Evolutionary conservation across 345 rosid genomes (phyloP), one percentile per base, ranked within the genome.

Genomic region (Corchorus capsularis): DNA sequence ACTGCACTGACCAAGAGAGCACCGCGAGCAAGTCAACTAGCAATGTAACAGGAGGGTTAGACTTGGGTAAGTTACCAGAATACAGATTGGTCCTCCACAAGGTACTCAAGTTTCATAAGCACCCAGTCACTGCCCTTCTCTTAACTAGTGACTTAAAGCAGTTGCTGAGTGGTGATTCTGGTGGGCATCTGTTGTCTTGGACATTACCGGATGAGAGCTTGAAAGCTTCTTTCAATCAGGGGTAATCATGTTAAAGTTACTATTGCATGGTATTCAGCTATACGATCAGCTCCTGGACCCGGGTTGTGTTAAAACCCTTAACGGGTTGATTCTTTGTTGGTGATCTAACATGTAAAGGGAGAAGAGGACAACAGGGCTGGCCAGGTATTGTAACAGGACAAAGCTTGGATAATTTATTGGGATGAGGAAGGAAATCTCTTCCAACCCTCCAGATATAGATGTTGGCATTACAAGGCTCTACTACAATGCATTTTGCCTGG

Each of bases 101-200:
- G 86, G 91, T 94, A 72, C 83, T 96, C 79, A 94, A 93, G 83
- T 91, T 80, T 77, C 99, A 96, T 71, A 96, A 89, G 81, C 88
- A 90, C 73, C 90, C 99, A 0, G 97, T 96, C 54, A 92, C 97
- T 14, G 95, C 99, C 45, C 93, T 96, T 78, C 82, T 83, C 82
- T 88, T 92, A 79, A 87, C 94, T 14, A 81, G 85, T 54, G 95
- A 94, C 80, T 85, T 92, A 80, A 96, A 92, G 90, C 99, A 96
- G 86, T 83, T 96, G 71, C 85, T 96, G 50, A 96, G 93, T 74
- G 99, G 99, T 65, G 99, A 96, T 83, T 91, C 90, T 32, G 84
- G 81, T 34, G 99, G 99, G 78, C 93, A 94, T 79, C 83, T 96
- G 83, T 75, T 85, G 52, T 94, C 99, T n/a, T 96, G 98, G 99